phyloP scores from a whole-genome alignment of 768 basidiomycete genomes.

The Bullera alba region DNA sequence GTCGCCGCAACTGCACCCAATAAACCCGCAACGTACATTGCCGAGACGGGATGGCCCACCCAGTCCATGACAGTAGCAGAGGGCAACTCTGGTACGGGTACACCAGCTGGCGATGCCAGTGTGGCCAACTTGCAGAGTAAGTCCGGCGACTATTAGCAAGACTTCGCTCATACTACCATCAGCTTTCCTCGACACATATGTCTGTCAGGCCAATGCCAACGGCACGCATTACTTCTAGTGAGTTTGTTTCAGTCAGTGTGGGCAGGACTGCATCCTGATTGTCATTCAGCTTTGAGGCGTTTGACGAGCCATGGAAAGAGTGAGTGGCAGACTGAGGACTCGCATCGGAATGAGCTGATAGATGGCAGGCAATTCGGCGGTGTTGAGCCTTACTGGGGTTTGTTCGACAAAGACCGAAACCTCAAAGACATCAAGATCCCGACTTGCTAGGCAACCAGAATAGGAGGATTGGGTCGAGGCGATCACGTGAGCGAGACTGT shows the following conservation, averaged over 20 bases:
- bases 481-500: no score
- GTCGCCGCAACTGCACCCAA: conserved; percentile 59
- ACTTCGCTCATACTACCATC: conserved; percentile 2
- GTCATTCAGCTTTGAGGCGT: conserved; percentile 51
- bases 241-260: neutral
- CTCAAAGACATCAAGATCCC: conserved; percentile 47
- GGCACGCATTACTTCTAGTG: conserved; percentile 75
- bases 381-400: conserved; percentile 67
- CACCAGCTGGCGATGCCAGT: conserved; percentile 52
- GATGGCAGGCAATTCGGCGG: conserved; percentile 63
- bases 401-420: conserved; percentile 55
- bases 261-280: neutral
- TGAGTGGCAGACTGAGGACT: no score
- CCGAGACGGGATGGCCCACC: conserved; percentile 65
- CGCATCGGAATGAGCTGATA: no score
- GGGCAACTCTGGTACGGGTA: conserved; percentile 62
- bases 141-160: neutral
- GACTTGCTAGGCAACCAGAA: conserved; percentile 23
- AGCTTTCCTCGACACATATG: conserved; percentile 72
- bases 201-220: conserved; percentile 77
- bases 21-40: conserved; percentile 76
- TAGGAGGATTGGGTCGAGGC: no score
- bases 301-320: conserved; percentile 78
- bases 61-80: conserved; percentile 39
- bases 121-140: conserved; percentile 51